Evolutionary conservation across 2,329 filamentous ascomycete species (phyloP), one percentile per base, ranked within the genome.

Genomic region (Cercospora zeina): DNA sequence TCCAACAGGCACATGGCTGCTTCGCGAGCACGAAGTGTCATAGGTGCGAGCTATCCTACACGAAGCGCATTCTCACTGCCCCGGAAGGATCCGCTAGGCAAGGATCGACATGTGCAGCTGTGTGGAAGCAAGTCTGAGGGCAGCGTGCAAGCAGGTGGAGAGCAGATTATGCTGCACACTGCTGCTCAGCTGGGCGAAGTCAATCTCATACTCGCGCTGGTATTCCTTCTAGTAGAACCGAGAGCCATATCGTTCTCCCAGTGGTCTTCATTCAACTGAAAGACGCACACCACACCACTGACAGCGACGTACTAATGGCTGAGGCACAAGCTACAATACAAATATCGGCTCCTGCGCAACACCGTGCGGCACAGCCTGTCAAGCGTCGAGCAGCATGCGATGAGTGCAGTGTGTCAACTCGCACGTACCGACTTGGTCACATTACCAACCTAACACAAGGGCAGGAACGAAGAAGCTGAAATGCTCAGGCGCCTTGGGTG

Each of bases 391-490:
- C 75, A 39, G 77, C 77, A 21, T 79, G 77, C 66, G 77, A 79
- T 55, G 76, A 77, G 61, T 79, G 77, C 68, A 71, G 77, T 75
- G 73, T 55, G 75, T 59, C 24, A 36, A 55, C 42, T 55, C 45
- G 11, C 54, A 27, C 42, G 6, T 30, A 37, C 42, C 33, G 9
- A 21, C 31, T n/a, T 24, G 1, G 24, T 30, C 27, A 34, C 30
- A 34, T 33, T 8, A 50, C 27, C 30, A 24, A n/a, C n/a, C 58
- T 65, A 51, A 65, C 47, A 21, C 34, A 30, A 10, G 13, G 9
- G 33, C 57, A 81, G 79, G 80, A 57, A 72, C 71, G 14, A 77
- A 79, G 62, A 83, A 83, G 68, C 67, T 82, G 49, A 82, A 81
- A 70, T 83, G 81, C 69, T 54, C 55, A 24, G 61, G 61, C 27